Conservation (phyloP, 2,329 filamentous ascomycete species). For the Exophiala viscosa region DNA sequence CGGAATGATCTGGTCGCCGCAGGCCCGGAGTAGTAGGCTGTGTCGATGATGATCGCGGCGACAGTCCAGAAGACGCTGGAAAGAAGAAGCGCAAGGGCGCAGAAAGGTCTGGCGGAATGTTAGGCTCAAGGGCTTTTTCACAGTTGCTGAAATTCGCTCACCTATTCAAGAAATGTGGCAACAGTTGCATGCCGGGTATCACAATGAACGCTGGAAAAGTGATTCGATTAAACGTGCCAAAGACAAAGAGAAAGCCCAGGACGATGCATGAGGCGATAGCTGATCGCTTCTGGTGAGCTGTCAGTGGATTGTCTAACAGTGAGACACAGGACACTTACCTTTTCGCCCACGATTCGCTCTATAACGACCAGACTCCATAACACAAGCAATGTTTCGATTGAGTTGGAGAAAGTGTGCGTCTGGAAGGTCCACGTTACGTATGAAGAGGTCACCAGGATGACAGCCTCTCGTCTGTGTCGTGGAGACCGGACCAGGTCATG, state of each 20-base stretch:
- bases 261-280: conserved; percentile 72
- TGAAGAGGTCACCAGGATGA: conserved; percentile 85
- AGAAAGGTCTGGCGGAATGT: conserved; percentile 46
- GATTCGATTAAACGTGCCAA: conserved; percentile 92
- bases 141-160: conserved; percentile 40
- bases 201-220: conserved; percentile 93
- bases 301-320: conserved; percentile 1
- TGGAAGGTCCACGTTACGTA: conserved; percentile 99
- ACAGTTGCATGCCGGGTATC: conserved; percentile 74
- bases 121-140: not conserved
- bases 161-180: conserved; percentile 82
- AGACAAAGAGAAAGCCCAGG: conserved; percentile 75
- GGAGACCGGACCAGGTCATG: conserved; percentile 81
- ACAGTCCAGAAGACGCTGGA: conserved; percentile 65
- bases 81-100: conserved; percentile 60
- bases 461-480: conserved; percentile 66
- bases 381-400: conserved; percentile 87
- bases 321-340: conserved; percentile 52
- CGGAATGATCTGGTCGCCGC: conserved; percentile 35
- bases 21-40: conserved; percentile 66
- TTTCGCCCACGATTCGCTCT: conserved; percentile 74
- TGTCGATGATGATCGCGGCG: conserved; percentile 77
- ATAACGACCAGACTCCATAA: conserved; percentile 92
- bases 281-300: conserved; percentile 59
- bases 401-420: conserved; percentile 97